Conservation (phyloP, 345 rosid genomes). For the Gossypium australe region DNA sequence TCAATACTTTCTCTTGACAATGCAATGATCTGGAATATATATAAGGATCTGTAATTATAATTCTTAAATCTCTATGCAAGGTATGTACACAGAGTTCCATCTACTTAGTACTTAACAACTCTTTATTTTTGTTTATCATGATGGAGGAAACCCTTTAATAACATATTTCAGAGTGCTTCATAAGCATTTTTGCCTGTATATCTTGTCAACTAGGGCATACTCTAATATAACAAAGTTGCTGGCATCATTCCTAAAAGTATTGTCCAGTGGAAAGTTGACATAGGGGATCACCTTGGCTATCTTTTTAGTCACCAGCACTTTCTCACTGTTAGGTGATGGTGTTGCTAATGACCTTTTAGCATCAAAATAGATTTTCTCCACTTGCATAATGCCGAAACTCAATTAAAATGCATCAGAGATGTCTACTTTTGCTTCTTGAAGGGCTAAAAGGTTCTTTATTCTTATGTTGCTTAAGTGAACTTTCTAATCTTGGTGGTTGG, state of each 20-base stretch:
- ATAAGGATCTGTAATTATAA: neutral
- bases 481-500: neutral
- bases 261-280: neutral
- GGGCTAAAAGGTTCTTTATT: neutral
- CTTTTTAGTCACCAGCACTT: neutral
- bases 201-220: neutral
- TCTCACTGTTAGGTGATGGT: neutral
- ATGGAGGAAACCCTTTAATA: neutral
- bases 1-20: neutral
- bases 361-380: neutral
- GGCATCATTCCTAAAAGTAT: neutral
- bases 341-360: neutral
- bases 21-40: neutral
- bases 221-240: neutral
- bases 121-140: neutral
- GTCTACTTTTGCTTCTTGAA: neutral
- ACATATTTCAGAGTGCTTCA: too few relatives aligned
- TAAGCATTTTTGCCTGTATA: neutral
- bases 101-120: neutral
- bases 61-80: neutral
- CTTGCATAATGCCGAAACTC: neutral
- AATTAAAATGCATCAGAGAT: neutral
- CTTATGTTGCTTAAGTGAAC: neutral
- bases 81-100: neutral
- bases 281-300: neutral